These are phyloP conservation scores for Inga leiocalycina DNA, from an alignment of 306 rosid genomes.

Conservation along the genomic window DNA sequence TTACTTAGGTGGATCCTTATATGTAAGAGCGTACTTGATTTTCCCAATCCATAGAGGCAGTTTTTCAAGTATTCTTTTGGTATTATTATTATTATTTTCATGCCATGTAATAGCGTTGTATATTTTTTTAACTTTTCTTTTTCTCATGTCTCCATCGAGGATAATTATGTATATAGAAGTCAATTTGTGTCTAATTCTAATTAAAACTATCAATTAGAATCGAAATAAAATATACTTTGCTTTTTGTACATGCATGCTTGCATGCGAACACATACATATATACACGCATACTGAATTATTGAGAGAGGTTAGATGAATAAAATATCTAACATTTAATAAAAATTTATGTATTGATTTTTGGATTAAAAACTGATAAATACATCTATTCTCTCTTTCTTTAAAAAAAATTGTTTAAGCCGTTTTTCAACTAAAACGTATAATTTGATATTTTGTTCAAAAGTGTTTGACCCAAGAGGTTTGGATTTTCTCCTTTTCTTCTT, in stretches of 20 bases:
- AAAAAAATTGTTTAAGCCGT: neutral
- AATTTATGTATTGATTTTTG: neutral
- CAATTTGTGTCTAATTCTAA: neutral
- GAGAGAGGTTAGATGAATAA: neutral
- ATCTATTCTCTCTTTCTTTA: no score
- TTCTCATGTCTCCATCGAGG: neutral
- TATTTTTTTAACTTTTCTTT: neutral
- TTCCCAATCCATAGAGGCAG: constrained; percentile 10
- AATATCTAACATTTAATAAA: no score
- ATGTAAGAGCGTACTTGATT: constrained; percentile 35
- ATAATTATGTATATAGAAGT: neutral
- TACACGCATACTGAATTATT: neutral
- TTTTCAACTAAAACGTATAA: neutral
- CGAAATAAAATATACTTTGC: neutral
- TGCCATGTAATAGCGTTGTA: neutral
- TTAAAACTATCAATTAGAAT: neutral
- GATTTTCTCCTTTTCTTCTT: no score
- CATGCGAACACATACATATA: neutral
- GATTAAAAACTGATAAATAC: neutral
- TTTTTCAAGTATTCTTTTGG: neutral
- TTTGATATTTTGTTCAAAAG: neutral
- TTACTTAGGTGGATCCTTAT: constrained; percentile 33
- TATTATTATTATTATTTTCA: neutral
- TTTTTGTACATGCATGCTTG: neutral
- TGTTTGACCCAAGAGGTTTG: neutral